These are phyloP conservation scores for Juglanconis juglandina DNA, from an alignment of 2,329 filamentous ascomycete genomes.

Conservation along the genomic window DNA sequence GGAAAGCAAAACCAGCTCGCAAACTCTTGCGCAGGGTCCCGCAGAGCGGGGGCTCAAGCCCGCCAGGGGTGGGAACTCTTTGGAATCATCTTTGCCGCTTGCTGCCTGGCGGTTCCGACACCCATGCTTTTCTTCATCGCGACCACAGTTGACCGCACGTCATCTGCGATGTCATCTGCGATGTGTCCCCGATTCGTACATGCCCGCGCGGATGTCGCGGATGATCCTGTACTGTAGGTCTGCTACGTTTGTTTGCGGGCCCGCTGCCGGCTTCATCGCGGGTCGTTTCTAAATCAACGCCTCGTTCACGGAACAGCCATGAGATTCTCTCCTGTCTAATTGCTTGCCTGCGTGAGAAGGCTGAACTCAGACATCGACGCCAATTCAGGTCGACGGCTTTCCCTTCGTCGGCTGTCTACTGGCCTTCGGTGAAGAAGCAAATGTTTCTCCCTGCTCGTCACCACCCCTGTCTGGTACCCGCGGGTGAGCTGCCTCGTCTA, in stretches of 20 bases:
- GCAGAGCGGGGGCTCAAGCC: constrained; percentile 1
- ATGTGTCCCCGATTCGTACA: neutral
- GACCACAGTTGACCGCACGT: neutral
- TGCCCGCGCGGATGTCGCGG: constrained; percentile 1
- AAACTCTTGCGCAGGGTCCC: constrained; percentile 14
- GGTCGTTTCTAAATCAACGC: neutral
- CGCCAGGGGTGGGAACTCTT: neutral
- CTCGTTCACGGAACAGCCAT: neutral
- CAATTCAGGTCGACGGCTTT: neutral
- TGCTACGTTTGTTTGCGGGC: neutral
- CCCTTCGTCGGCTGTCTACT: neutral
- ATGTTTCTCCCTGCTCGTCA: neutral
- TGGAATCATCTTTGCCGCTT: constrained; percentile 13
- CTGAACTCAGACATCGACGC: neutral
- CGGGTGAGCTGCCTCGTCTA: neutral
- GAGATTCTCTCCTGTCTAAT: neutral
- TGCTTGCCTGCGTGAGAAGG: neutral
- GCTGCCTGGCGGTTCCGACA: neutral
- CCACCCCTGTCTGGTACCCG: neutral
- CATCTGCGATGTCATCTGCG: neutral
- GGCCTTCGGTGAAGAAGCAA: neutral
- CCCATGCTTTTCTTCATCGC: neutral
- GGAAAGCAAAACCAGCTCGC: constrained; percentile 8
- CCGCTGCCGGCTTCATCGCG: neutral
- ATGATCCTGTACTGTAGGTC: constrained; percentile 3